Evolutionary conservation across 495 filamentous ascomycete species (phyloP).

Genomic region (Penicillium subrubescens): DNA sequence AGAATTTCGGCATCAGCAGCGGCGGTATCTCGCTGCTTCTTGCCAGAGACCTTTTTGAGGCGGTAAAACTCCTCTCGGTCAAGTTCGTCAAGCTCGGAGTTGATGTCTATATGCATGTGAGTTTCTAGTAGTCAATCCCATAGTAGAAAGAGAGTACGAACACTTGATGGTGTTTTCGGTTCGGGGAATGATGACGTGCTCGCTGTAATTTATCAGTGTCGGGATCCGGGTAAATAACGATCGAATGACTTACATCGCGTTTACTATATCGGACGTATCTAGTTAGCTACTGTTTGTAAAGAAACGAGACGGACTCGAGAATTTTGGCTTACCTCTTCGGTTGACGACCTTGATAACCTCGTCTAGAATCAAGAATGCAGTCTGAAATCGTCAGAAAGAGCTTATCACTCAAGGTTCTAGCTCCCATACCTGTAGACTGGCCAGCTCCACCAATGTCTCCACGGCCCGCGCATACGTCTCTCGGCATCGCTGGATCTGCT

Average conservation of each 20-base stretch:
- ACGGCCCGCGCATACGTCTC: slow-evolving; percentile 98
- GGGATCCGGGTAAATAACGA: neutral
- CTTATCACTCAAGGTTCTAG: neutral
- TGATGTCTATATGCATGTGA: slow-evolving; percentile 70
- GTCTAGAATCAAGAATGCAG: slow-evolving; percentile 95
- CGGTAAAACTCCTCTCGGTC: slow-evolving; percentile 99
- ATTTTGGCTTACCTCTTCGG: slow-evolving; percentile 67
- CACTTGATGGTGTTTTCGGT: slow-evolving; percentile 99
- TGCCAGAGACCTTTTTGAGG: slow-evolving; percentile 95
- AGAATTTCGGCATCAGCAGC: slow-evolving; percentile 74
- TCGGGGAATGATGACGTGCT: slow-evolving; percentile 96
- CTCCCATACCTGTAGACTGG: slow-evolving; percentile 74
- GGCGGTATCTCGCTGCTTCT: slow-evolving; percentile 85
- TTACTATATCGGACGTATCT: slow-evolving; percentile 58
- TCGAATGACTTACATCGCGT: slow-evolving; percentile 74
- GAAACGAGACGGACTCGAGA: neutral
- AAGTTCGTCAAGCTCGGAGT: slow-evolving; percentile 96
- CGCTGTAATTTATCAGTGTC: slow-evolving; percentile 35
- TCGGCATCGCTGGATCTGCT: slow-evolving; percentile 91
- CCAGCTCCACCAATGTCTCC: slow-evolving; percentile 94
- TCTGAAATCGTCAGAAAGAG: slow-evolving; percentile 48
- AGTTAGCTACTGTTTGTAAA: slow-evolving; percentile 3
- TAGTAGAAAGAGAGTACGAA: slow-evolving; percentile 37
- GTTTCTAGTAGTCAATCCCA: neutral
- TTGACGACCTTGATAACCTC: slow-evolving; percentile 99